Conservation (phyloP, 257 asterid genomes). For the Ocimum tenuiflorum region DNA sequence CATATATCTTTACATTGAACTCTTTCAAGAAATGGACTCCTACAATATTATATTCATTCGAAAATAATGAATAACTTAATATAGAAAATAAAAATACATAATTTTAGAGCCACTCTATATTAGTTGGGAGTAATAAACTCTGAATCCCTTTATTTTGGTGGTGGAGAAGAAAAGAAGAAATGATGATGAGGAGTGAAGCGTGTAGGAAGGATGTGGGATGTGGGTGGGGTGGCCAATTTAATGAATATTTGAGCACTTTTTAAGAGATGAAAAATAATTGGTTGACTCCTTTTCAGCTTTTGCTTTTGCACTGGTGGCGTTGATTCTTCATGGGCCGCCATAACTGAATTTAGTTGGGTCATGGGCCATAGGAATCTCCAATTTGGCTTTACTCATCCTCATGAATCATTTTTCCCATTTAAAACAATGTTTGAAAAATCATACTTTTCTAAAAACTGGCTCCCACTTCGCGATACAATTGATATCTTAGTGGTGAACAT, state of each 20-base stretch:
- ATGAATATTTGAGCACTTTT: no score
- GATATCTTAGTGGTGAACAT: no score
- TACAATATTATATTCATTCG: no score
- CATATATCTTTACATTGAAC: no score
- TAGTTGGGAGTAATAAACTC: background rate
- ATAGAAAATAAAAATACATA: no score
- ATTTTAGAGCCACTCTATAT: background rate
- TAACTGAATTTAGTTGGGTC: background rate
- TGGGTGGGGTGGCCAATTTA: background rate
- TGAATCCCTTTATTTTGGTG: background rate
- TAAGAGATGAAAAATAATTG: no score
- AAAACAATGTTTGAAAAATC: no score
- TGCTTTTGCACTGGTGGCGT: slow-evolving; percentile 8
- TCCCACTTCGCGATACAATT: no score
- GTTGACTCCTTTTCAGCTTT: slow-evolving; percentile 9
- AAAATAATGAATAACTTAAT: no score
- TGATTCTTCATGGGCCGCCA: slow-evolving; percentile 29
- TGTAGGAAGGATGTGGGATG: no score
- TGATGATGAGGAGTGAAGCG: background rate
- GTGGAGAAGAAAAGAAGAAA: slow-evolving; percentile 1
- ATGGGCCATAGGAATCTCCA: slow-evolving; percentile 8
- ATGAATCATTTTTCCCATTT: background rate
- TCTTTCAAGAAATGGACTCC: no score
- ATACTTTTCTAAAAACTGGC: no score
- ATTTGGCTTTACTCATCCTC: background rate